Conservation (phyloP, 2,329 filamentous ascomycete genomes). For the Calonectria hawksworthii region DNA sequence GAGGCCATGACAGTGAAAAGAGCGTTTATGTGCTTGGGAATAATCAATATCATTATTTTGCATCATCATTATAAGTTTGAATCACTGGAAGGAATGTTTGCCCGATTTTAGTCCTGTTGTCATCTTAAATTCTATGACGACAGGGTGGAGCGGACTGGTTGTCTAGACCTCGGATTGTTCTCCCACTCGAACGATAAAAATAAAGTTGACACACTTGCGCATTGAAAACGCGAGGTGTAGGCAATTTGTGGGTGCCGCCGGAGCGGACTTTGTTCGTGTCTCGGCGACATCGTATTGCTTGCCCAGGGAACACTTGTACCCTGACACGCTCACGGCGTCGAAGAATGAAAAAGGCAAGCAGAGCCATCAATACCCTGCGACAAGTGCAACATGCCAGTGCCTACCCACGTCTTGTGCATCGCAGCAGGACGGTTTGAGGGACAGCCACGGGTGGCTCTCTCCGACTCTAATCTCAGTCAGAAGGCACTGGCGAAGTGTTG, state of each 20-base stretch:
- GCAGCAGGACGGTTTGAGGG: slow-evolving; percentile 26
- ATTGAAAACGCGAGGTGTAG: slow-evolving; percentile 72
- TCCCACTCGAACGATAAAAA: slow-evolving; percentile 72
- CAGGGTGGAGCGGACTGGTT: slow-evolving; percentile 78
- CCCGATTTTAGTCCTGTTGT: slow-evolving; percentile 75
- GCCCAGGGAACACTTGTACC: slow-evolving; percentile 20
- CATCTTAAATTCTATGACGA: slow-evolving; percentile 68
- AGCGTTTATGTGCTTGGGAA: not conserved
- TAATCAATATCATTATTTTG: slow-evolving; percentile 10
- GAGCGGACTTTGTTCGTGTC: slow-evolving; percentile 37
- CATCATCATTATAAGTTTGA: slow-evolving; percentile 1
- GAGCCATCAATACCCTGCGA: not conserved
- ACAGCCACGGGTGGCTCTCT: slow-evolving; percentile 6
- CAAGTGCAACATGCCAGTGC: not conserved
- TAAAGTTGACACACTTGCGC: slow-evolving; percentile 71
- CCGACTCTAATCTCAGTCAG: slow-evolving; percentile 34
- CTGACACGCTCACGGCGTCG: not conserved
- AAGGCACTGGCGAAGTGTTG: slow-evolving; percentile 20
- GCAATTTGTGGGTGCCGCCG: slow-evolving; percentile 67
- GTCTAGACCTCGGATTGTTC: slow-evolving; percentile 75
- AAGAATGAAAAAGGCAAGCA: not conserved
- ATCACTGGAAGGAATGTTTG: slow-evolving; percentile 53
- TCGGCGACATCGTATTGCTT: not conserved
- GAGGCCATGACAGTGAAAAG: slow-evolving; percentile 7
- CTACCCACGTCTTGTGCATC: slow-evolving; percentile 11